phyloP scores from a whole-genome alignment of 2,329 filamentous ascomycete genomes.

The Arachnopeziza araneosa region DNA sequence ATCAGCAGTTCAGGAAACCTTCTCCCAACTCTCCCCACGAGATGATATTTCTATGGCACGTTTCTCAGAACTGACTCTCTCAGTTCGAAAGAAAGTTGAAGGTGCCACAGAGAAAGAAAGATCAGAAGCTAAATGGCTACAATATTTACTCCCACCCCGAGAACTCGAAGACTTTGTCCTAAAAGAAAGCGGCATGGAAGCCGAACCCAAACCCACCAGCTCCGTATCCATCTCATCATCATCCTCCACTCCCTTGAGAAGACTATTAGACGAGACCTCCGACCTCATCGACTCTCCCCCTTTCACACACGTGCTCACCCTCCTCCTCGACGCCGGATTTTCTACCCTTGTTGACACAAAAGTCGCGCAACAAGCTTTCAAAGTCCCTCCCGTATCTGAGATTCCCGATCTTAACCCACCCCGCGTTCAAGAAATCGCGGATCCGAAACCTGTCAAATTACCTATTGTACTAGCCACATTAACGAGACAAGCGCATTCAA shows the following conservation, averaged over 20 bases:
- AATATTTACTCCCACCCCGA: conserved; percentile 72
- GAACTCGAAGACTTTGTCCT: conserved; percentile 81
- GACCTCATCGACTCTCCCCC: conserved; percentile 92
- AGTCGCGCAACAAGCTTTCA: conserved; percentile 73
- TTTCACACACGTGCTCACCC: conserved; percentile 79
- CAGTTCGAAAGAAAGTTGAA: conserved; percentile 82
- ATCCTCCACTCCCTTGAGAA: conserved; percentile 58
- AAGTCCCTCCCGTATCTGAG: conserved; percentile 41
- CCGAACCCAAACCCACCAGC: conserved; percentile 36
- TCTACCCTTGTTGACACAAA: conserved; percentile 77
- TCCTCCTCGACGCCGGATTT: conserved; percentile 83
- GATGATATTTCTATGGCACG: conserved; percentile 79
- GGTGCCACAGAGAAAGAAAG: conserved; percentile 61
- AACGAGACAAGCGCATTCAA: conserved; percentile 82
- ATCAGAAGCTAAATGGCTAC: conserved; percentile 61
- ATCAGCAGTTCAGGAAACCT: conserved; percentile 80
- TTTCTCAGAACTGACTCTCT: conserved; percentile 73
- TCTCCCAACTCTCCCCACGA: conserved; percentile 80
- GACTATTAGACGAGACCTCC: conserved; percentile 89
- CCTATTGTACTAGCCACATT: conserved; percentile 87
- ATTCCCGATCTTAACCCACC: conserved; percentile 18
- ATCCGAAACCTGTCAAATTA: conserved; percentile 58
- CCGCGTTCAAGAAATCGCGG: conserved; percentile 47
- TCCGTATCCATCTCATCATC: conserved; percentile 33
- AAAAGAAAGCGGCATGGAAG: conserved; percentile 73